Base-by-base conservation (phyloP, 2,329 filamentous ascomycete species). In the Knufia petricola region DNA sequence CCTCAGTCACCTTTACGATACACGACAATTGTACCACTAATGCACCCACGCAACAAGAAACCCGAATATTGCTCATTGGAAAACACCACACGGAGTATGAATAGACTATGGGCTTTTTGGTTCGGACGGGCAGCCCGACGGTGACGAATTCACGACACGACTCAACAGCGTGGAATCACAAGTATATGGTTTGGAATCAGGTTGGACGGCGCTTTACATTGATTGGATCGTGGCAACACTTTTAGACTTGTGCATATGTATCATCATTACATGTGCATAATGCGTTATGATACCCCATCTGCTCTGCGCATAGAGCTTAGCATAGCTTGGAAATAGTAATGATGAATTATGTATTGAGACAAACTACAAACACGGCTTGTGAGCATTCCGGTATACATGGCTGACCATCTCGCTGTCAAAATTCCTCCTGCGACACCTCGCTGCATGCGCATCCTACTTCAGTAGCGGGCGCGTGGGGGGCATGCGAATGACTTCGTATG, bases 261-360 rank as follows among this genome's bases (percentile, higher is more conserved):
- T 21, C 8, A 40, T 12, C n/a, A n/a, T 12, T 9, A 23, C 21
- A 24, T 24, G 15, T 40, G 15, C 21, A 40, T 40, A 17, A 6
- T 24, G 17, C 21, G 10, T 40, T 40, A 40, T 40, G 37, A 40
- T 40, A 40, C 37, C 37, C 37, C 4, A 13, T 40, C n/a, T 40
- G 17, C 6, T 40, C 21, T 40, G 4, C 15, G 10, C 6, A 24
- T 21, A 21, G 8, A 40, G 37, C 8, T 19, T 40, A 19, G 19
- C 15, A 21, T 3, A 40, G 37, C 8, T 19, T 40, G 37, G 19
- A 40, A 23, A 40, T 40, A 40, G 37, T n/a, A 36, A 36, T 12
- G 26, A n/a, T n/a, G n/a, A n/a, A n/a, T n/a, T n/a, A n/a, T n/a
- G n/a, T n/a, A n/a, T n/a, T n/a, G n/a, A n/a, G n/a, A n/a, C n/a